Base-by-base conservation (phyloP, 2,329 filamentous ascomycete species). In the Periconia macrospinosa region DNA sequence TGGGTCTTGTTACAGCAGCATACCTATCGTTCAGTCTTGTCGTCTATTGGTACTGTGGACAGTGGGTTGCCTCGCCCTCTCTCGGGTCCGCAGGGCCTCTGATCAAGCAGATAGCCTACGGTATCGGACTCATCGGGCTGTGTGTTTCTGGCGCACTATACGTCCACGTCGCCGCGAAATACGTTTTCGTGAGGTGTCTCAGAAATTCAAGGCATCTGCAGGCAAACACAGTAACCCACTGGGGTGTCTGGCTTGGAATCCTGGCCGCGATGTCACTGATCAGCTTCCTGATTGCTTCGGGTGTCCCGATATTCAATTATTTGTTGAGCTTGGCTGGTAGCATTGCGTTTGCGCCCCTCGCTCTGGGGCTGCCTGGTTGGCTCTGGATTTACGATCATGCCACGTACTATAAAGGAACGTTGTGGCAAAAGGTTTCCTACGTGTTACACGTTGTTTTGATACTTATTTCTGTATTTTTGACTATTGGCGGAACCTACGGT, bases 31-130 rank as follows among this genome's bases (percentile, higher is more conserved):
- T 86, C 64, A 79, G 78, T 41, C 74, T 87, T 15, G 82, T 86
- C 2, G 81, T 87, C 5, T 87, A 87, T 70, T 75, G 77, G 43
- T 87, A 78, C 73, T 86, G 84, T 60, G 85, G 85, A 5, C 73
- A 81, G 56, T 87, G 81, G 80, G 83, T 87, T 1, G 82, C 84
- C 0, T 82, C 79, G 2, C 85, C 85, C 0, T 83, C 83, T 0
- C 78, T 87, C 0, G 84, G 84, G 10, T 83, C 78, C 45, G 84
- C 84, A 0, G 84, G 84, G 5, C 74, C 75, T 6, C 78, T 76
- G 0, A 75, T 87, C 61, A 86, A 86, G 71, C 84, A 83, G 66
- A 76, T 86, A 0, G 71, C 82, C 0, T 88, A 86, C 59, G 84
- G 84, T 3, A 74, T 87, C 49, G 84, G 61, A 2, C 66, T 87